Base-by-base conservation (phyloP, 495 filamentous ascomycete species). In the Penicillium bialowiezense region DNA sequence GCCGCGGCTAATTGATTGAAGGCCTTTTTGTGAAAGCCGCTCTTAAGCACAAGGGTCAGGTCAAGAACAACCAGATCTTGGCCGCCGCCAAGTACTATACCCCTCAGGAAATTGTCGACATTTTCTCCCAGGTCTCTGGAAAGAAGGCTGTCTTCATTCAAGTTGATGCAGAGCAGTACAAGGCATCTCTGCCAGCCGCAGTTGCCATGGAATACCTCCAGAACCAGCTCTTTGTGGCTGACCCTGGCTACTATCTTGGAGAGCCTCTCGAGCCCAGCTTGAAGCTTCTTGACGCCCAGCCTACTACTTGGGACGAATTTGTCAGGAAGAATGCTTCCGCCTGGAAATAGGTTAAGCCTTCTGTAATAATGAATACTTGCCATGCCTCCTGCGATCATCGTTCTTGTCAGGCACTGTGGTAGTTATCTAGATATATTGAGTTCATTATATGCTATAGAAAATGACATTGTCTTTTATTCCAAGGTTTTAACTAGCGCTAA, bases 181-280 rank as follows among this genome's bases (percentile, higher is more conserved):
- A 68, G 41, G 55, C 43, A 13, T 42, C 44, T n/a, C 19, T 70
- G 49, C 71, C 75, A 8, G 63, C 73, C 14, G 60, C 60, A n/a
- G 60, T 62, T 3, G 66, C 67, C 12, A 50, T 75, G 32, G 78
- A 82, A 58, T 34, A 78, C 31, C 64, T 76, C 43, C 73, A 83
- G 63, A 84, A 80, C 43, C 70, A 75, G 65, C 58, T 69, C 15
- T 60, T 80, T 35, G 54, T 80, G 45, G 61, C 72, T 23, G 68
- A 76, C 3, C 73, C 62, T 51, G 78, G 77, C 2, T 82, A 83
- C 48, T 82, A 75, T 52, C 67, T 69, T 9, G 72, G 72, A n/a
- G 71, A 52, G 51, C 24, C 33, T 1, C 50, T 63, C 29, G 51
- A 54, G 18, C 51, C 52, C 3, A 62, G 41, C 32, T 23, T 58